Evolutionary conservation across 2,329 filamentous ascomycete genomes (phyloP), one percentile per base, ranked within the genome.

Genomic region (Venturiaceae sp.): DNA sequence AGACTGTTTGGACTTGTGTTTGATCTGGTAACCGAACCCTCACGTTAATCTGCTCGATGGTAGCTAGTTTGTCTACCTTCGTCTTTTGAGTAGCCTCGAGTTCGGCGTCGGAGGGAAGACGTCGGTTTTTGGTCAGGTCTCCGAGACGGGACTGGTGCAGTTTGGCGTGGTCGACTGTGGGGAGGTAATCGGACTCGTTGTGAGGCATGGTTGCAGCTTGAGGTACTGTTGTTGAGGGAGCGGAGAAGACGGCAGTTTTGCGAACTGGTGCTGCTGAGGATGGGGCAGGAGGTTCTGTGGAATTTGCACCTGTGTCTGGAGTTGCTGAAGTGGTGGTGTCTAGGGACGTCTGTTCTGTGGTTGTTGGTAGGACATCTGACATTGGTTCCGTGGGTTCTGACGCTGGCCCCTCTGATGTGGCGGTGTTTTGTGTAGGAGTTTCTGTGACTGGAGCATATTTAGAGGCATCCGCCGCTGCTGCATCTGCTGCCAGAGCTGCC

Each of bases 11-110:
- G 33, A 91, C 83, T 57, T 86, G 84, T 59, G 85, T 88, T 64
- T 92, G 88, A 68, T 97, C 92, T 0, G 92, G 92, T 65, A 96
- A 92, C 28, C 92, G 87, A 53, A 96, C 82, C 63, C 88, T 90
- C 62, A 97, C 79, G 30, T 83, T 80, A 33, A 95, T 82, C 33
- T 83, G 82, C 55, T 81, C 83, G 61, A 92, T 79, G 5, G 81
- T 79, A 5, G 85, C 80, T 1, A 91, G 75, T 62, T 79, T 85
- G 32, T 85, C 83, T 52, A 82, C 81, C 56, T 86, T 83, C 23
- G 82, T 84, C 5, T 82, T 77, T 34, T 84, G 85, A 63, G 85
- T 83, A 26, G 85, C 84, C 36, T 84, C 86, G 11, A 95, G 77
- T 68, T 97, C 92, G 34, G 83, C 83, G 71, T 97, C 91, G 0